Evolutionary conservation across 164 flowering plant species (phyloP), one percentile per base, ranked within the genome.

Genomic region (Chloranthus sessilifolius): DNA sequence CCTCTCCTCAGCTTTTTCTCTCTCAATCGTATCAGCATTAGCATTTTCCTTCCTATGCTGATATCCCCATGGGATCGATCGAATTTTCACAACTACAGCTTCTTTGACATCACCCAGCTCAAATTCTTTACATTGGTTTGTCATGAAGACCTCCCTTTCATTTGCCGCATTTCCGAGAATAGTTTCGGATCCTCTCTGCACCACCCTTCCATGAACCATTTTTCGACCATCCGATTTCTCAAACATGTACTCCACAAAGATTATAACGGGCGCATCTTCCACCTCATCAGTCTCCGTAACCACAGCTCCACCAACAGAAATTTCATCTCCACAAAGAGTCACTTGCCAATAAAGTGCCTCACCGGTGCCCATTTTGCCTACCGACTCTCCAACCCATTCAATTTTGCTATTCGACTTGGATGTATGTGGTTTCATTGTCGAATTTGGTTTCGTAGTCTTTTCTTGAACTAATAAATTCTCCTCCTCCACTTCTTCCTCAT

Each of bases 191-290:
- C 95, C 95, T 53, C 61, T 67, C 53, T 58, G 63, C 84, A 92
- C 58, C 56, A 71, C 31, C 65, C 92, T 71, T n/a, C 97, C 99
- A 69, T 92, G 99, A 59, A 70, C 62, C 79, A 82, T 79, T 59
- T 82, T 84, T 40, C 36, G 66, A 36, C 74, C 77, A 66, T 71
- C 57, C 21, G 36, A 49, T 15, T 53, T 66, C 68, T 88, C 95
- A 82, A 64, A 82, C 95, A 92, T 77, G 55, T 79, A 92, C 45
- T 92, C 99, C 25, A 92, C 83, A 68, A 69, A 81, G 63, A 75
- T 77, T 6, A 92, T 77, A 11, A 52, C 42, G 8, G 70, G 72
- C 43, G 59, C 46, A 51, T 76, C 83, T 50, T 68, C 76, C 2
- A 65, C 39, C n/a, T 61, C 72, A 55, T 61, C 80, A 22, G 26